A percentile compares a stretch with the other conserved stretches of the same genome.
These are phyloP conservation scores for Peterozyma toletana DNA, from an alignment of 805 yeast genomes.

Conservation along the genomic window DNA sequence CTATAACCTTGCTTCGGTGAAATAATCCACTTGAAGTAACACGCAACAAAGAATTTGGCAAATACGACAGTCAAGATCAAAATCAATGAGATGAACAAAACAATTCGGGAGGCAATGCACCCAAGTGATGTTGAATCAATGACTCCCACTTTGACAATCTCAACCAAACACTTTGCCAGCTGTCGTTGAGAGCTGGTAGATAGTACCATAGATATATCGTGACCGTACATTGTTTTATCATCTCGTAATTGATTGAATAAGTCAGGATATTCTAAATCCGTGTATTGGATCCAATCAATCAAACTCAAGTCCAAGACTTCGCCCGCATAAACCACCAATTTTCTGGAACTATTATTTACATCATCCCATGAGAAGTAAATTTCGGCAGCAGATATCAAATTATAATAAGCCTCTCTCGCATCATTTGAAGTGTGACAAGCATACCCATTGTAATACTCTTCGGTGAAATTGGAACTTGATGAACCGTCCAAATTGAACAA, in stretches of 20 bases:
- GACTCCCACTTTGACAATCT: slow-evolving; percentile 82
- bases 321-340: slow-evolving; percentile 84
- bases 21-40: slow-evolving; percentile 82
- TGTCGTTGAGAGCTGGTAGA: slow-evolving; percentile 59
- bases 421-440: slow-evolving; percentile 77
- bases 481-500: slow-evolving; percentile 66
- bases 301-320: slow-evolving; percentile 77
- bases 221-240: slow-evolving; percentile 55
- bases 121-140: slow-evolving; percentile 89
- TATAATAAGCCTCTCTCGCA: slow-evolving; percentile 67
- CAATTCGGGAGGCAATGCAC: slow-evolving; percentile 85
- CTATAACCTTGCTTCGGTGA: slow-evolving; percentile 79
- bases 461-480: slow-evolving; percentile 53
- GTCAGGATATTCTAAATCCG: slow-evolving; percentile 66
- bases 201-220: slow-evolving; percentile 72
- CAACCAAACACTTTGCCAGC: slow-evolving; percentile 76
- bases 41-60: slow-evolving; percentile 75
- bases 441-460: slow-evolving; percentile 70
- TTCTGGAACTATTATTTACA: slow-evolving; percentile 58
- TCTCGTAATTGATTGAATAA: slow-evolving; percentile 58
- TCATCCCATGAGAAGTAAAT: slow-evolving; percentile 91
- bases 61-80: slow-evolving; percentile 79
- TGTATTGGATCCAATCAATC: slow-evolving; percentile 64
- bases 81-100: slow-evolving; percentile 71
- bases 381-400: slow-evolving; percentile 55